Conservation (phyloP, 169 alveolate species). For the Plasmodium adleri region DNA sequence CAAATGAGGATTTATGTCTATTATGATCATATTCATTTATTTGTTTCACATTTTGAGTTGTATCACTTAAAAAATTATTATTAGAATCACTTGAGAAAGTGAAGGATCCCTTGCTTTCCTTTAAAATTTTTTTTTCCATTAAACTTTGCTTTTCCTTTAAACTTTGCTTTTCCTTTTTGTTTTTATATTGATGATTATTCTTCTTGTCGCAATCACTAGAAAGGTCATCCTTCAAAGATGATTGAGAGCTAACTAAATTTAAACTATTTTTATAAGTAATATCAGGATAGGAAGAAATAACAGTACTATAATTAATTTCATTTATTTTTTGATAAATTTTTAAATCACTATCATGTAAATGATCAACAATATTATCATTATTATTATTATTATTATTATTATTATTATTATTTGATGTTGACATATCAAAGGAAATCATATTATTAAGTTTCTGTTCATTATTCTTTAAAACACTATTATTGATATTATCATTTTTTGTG, state of each 20-base stretch:
- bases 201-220: conserved; percentile 9
- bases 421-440: not conserved
- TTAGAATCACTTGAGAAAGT: too few relatives aligned
- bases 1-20: too few relatives aligned
- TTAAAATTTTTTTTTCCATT: not conserved
- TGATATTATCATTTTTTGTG: too few relatives aligned
- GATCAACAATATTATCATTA: conserved; percentile 56
- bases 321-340: conserved; percentile 68
- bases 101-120: not conserved
- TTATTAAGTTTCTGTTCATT: too few relatives aligned
- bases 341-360: conserved; percentile 75
- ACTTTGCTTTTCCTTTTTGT: not conserved
- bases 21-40: too few relatives aligned
- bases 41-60: too few relatives aligned
- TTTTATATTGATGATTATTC: conserved; percentile 1
- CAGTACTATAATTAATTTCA: conserved; percentile 62
- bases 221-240: conserved; percentile 18
- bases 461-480: too few relatives aligned
- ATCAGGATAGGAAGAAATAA: conserved; percentile 37
- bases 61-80: too few relatives aligned
- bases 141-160: not conserved
- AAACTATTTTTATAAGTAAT: conserved; percentile 65
- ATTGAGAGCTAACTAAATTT: conserved; percentile 44
- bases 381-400: conserved; percentile 36
- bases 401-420: conserved; percentile 35